Conservation (phyloP, 2,329 filamentous ascomycete genomes). For the Penicillium sp. region DNA sequence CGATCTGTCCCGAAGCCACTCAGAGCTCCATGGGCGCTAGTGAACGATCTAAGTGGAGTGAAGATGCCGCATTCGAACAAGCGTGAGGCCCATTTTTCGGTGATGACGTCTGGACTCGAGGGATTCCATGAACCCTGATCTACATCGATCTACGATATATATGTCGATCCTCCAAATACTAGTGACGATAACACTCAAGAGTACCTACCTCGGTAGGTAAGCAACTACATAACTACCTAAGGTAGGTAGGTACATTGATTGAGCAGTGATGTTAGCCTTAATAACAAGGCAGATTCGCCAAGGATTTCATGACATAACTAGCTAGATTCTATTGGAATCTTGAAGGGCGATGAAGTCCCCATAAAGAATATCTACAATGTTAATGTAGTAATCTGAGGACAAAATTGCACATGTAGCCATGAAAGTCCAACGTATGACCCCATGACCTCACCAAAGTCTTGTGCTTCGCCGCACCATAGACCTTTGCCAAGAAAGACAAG, state of each 20-base stretch:
- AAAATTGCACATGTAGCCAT: no score
- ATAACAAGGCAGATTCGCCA: background rate
- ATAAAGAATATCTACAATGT: background rate
- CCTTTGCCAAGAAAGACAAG: no score
- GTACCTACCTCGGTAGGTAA: no score
- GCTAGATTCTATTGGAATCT: background rate
- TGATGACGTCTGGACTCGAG: conserved; percentile 13
- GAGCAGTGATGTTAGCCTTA: background rate
- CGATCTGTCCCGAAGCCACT: background rate
- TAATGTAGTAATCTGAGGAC: background rate
- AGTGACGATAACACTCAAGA: background rate
- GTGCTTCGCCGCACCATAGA: no score
- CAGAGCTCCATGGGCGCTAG: background rate
- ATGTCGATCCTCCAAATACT: background rate
- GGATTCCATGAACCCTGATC: background rate
- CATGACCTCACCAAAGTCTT: no score
- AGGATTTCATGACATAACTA: background rate
- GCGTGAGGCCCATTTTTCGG: background rate
- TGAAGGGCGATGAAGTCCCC: background rate
- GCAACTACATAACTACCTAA: no score
- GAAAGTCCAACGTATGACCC: no score
- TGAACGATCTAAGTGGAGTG: background rate
- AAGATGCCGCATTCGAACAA: background rate
- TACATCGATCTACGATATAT: background rate
- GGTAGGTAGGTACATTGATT: background rate